Evolutionary conservation across 768 basidiomycete genomes (phyloP).

Genomic region (Rhodotorula toruloides): DNA sequence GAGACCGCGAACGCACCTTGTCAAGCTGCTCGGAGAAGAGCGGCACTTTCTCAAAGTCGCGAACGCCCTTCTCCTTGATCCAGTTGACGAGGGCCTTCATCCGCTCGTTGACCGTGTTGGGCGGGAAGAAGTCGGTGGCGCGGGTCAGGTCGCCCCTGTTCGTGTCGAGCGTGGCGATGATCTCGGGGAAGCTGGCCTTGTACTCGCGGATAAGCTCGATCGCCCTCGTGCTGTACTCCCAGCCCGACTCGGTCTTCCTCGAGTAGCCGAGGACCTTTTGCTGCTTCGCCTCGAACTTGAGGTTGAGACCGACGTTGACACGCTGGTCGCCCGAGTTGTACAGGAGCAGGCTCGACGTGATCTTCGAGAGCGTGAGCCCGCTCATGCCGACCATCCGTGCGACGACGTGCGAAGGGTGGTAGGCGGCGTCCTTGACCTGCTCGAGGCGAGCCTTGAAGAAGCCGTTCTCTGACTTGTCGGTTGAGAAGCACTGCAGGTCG

Average conservation of each 20-base stretch:
- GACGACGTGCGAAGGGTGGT: conserved; percentile 73
- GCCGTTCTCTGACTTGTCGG: conserved; percentile 71
- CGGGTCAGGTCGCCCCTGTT: conserved; percentile 56
- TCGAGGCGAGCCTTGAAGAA: conserved; percentile 67
- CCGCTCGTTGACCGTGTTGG: conserved; percentile 54
- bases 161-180: conserved; percentile 67
- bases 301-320: conserved; percentile 81
- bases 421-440: conserved; percentile 54
- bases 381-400: conserved; percentile 69
- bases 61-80: conserved; percentile 78
- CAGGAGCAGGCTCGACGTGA: conserved; percentile 83
- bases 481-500: conserved; percentile 81
- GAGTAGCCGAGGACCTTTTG: conserved; percentile 91
- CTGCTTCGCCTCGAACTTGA: conserved; percentile 92
- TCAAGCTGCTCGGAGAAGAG: conserved; percentile 85
- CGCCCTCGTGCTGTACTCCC: conserved; percentile 91
- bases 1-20: conserved; percentile 56
- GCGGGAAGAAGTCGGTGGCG: conserved; percentile 60
- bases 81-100: conserved; percentile 75
- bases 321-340: conserved; percentile 62
- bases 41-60: conserved; percentile 86
- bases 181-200: conserved; percentile 68
- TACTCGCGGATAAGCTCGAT: conserved; percentile 75
- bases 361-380: conserved; percentile 73
- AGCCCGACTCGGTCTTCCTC: conserved; percentile 70